Conservation (phyloP, 2,329 filamentous ascomycete genomes). For the Fusarium sp. region DNA sequence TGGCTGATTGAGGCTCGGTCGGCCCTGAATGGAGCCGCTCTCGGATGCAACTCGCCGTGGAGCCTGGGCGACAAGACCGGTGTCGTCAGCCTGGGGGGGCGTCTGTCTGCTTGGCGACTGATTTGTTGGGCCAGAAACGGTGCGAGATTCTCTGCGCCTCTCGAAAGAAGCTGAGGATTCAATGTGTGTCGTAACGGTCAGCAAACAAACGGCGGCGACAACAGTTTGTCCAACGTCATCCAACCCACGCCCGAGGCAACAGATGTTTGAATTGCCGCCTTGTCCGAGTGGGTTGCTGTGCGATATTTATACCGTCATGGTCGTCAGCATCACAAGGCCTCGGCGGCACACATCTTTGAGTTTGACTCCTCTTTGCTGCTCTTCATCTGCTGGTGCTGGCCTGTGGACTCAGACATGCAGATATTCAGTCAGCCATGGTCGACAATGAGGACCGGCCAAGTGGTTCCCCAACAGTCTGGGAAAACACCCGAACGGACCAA, state of each 20-base stretch:
- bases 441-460: not conserved
- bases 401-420: not conserved
- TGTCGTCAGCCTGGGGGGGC: conserved; percentile 5
- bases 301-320: conserved; percentile 28
- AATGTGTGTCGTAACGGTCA: not conserved
- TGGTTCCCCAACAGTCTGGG: conserved; percentile 23
- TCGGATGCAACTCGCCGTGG: conserved; percentile 1
- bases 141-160: not conserved
- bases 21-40: not conserved
- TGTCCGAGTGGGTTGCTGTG: conserved; percentile 2
- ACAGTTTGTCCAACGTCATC: conserved; percentile 15
- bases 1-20: conserved; percentile 31
- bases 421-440: conserved; percentile 6
- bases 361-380: not conserved
- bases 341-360: not conserved
- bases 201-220: not conserved
- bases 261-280: conserved; percentile 14
- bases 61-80: not conserved
- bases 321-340: conserved; percentile 33
- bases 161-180: not conserved
- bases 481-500: not conserved
- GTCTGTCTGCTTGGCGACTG: not conserved
- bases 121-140: conserved; percentile 7
- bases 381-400: not conserved
- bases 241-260: conserved; percentile 8